Conservation (phyloP, 2,329 filamentous ascomycete species). For the Helotiales sp. region DNA sequence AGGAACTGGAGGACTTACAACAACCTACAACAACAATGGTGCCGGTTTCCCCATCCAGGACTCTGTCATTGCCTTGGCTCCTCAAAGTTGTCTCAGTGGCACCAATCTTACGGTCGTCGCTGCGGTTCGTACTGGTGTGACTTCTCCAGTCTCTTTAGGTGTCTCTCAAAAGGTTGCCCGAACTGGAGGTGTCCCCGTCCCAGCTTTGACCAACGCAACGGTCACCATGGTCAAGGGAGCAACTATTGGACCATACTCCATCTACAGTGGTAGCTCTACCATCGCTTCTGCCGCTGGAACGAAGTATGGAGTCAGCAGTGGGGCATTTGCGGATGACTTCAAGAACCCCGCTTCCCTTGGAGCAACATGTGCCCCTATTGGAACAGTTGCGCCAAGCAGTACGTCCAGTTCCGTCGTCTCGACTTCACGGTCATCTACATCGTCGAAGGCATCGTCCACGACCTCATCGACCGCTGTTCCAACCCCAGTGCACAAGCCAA, state of each 20-base stretch:
- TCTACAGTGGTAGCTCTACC: conserved; percentile 35
- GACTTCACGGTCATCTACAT: conserved; percentile 17
- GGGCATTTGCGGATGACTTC: conserved; percentile 51
- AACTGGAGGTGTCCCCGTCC: conserved; percentile 31
- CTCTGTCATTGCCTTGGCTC: conserved; percentile 57
- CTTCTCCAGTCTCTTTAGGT: conserved; percentile 26
- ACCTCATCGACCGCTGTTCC: conserved; percentile 29
- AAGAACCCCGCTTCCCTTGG: conserved; percentile 53
- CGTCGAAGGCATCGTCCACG: conserved; percentile 13
- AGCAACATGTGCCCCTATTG: conserved; percentile 47
- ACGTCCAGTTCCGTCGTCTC: conserved; percentile 27
- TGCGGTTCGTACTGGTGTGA: conserved; percentile 35
- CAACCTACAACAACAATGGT: conserved; percentile 62
- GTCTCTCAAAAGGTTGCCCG: conserved; percentile 35
- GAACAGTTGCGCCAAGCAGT: conserved; percentile 39
- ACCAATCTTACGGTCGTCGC: conserved; percentile 38
- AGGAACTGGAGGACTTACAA: conserved; percentile 51
- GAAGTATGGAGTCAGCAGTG: conserved; percentile 37
- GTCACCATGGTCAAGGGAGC: conserved; percentile 33
- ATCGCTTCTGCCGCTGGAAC: conserved; percentile 28
- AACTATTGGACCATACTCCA: conserved; percentile 34
- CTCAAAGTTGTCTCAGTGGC: conserved; percentile 58
- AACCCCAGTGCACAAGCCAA: conserved; percentile 30
- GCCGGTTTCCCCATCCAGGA: conserved; percentile 60
- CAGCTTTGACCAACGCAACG: conserved; percentile 27